These are phyloP conservation scores for Olyra latifolia DNA, from an alignment of 176 grass and related monocot species.

Conservation along the genomic window DNA sequence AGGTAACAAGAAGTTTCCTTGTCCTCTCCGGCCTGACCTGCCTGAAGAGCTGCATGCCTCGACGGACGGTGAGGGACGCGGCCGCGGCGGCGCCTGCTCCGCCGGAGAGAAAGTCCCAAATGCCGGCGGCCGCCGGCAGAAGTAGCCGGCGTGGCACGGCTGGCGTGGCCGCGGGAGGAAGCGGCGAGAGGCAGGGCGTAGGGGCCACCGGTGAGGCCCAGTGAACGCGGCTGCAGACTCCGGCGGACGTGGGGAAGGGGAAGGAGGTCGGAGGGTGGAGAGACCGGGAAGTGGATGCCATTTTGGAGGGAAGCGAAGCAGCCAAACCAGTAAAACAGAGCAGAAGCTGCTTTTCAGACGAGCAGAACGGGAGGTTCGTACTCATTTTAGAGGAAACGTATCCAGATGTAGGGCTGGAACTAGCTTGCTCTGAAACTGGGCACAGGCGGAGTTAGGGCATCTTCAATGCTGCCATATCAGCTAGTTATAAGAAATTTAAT, in stretches of 20 bases:
- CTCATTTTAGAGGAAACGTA: too few relatives aligned
- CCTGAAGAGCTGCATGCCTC: constrained; percentile 79
- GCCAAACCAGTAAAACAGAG: not conserved
- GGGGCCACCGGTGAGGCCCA: not conserved
- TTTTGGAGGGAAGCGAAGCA: constrained; percentile 4
- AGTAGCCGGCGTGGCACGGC: constrained; percentile 57
- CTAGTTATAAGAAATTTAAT: too few relatives aligned
- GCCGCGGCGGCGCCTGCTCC: constrained; percentile 41
- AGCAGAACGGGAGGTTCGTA: not conserved
- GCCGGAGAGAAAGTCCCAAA: constrained; percentile 73
- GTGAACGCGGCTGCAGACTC: not conserved
- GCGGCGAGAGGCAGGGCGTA: not conserved
- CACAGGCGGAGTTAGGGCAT: too few relatives aligned
- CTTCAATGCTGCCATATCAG: too few relatives aligned
- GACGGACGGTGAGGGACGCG: constrained; percentile 58
- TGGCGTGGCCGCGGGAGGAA: not conserved
- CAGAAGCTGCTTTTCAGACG: not conserved
- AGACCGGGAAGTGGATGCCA: constrained; percentile 3
- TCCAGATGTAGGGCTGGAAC: too few relatives aligned
- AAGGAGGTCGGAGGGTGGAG: not conserved
- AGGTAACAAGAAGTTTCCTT: not conserved
- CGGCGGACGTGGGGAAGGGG: constrained; percentile 20
- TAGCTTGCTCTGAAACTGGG: too few relatives aligned
- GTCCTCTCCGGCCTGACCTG: constrained; percentile 38
- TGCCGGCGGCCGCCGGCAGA: constrained; percentile 41